phyloP scores from a whole-genome alignment of 1,139 yeast species.

The Yamadazyma diospyri region DNA sequence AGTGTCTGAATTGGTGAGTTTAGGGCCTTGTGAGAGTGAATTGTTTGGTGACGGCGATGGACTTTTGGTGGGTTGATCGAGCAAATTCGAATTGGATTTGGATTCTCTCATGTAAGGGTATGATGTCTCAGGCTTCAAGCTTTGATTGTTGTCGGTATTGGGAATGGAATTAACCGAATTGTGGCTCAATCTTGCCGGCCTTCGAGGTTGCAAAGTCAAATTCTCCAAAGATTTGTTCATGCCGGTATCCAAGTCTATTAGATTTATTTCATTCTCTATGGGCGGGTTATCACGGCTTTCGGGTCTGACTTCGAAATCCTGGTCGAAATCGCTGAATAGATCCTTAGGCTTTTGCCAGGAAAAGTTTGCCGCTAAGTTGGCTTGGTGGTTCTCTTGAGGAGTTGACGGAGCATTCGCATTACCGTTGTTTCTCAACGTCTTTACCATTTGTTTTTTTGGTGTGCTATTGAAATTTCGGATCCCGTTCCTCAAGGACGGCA shows the following conservation, averaged over 20 bases:
- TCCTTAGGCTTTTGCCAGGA: conserved; percentile 29
- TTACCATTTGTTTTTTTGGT: conserved; percentile 23
- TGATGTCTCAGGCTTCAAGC: no score
- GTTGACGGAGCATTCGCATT: conserved; percentile 9
- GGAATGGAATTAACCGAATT: not conserved
- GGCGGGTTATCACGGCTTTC: conserved; percentile 29
- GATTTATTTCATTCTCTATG: conserved; percentile 14
- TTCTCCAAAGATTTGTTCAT: conserved; percentile 20
- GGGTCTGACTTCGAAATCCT: conserved; percentile 24
- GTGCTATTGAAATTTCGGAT: conserved; percentile 10
- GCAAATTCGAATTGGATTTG: not conserved
- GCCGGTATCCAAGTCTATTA: conserved; percentile 35
- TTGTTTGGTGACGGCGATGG: conserved; percentile 11
- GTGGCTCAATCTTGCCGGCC: no score
- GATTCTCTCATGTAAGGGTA: not conserved
- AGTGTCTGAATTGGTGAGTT: conserved; percentile 6
- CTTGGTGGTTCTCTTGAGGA: conserved; percentile 18
- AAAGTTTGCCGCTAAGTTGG: conserved; percentile 46
- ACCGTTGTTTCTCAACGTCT: conserved; percentile 30
- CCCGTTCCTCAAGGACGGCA: conserved; percentile 29
- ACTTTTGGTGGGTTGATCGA: conserved; percentile 2
- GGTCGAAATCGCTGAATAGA: conserved; percentile 47
- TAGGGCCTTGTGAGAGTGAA: conserved; percentile 9
- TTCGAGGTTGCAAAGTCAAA: conserved; percentile 16
- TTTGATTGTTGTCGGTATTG: not conserved